Evolutionary conservation across 768 basidiomycete genomes (phyloP).

Genomic region (Lyophyllum semitale): DNA sequence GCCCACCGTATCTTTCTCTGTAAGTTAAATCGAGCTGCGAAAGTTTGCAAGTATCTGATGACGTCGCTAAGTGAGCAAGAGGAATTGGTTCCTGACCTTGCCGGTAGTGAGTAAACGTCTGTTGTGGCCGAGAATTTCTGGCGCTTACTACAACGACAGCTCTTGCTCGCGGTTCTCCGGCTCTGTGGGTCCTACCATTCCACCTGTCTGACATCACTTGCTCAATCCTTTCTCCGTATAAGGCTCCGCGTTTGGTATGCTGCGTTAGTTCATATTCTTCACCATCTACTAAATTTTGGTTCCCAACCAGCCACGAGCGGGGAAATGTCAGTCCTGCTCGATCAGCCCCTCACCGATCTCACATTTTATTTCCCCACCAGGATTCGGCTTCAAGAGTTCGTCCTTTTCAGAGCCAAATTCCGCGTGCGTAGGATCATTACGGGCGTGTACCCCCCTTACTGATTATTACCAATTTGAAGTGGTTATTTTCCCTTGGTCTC

Average conservation of each 20-base stretch:
- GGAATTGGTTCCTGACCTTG: conserved; percentile 21
- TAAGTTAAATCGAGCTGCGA: conserved; percentile 9
- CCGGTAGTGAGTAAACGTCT: conserved; percentile 31
- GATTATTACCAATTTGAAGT: conserved; percentile 24
- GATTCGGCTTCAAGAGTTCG: conserved; percentile 20
- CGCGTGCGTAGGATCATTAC: conserved; percentile 13
- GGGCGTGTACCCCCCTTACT: too few relatives aligned
- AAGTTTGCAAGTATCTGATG: not conserved
- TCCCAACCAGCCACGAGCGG: conserved; percentile 19
- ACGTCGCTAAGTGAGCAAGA: conserved; percentile 23
- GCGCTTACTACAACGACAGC: conserved; percentile 6
- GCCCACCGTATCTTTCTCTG: conserved; percentile 26
- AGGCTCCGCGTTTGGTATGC: conserved; percentile 18
- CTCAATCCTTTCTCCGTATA: not conserved
- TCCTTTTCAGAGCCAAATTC: conserved; percentile 18
- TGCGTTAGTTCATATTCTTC: not conserved
- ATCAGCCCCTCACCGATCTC: not conserved
- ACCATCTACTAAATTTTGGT: not conserved
- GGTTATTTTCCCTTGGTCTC: conserved; percentile 48
- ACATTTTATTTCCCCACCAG: conserved; percentile 4
- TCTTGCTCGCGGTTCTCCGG: conserved; percentile 24
- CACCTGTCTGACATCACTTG: not conserved
- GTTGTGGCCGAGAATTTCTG: not conserved
- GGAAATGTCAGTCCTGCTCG: conserved; percentile 21
- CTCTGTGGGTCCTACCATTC: conserved; percentile 16